phyloP scores from a whole-genome alignment of 2,329 filamentous ascomycete species.

The Alternaria gansuensis region DNA sequence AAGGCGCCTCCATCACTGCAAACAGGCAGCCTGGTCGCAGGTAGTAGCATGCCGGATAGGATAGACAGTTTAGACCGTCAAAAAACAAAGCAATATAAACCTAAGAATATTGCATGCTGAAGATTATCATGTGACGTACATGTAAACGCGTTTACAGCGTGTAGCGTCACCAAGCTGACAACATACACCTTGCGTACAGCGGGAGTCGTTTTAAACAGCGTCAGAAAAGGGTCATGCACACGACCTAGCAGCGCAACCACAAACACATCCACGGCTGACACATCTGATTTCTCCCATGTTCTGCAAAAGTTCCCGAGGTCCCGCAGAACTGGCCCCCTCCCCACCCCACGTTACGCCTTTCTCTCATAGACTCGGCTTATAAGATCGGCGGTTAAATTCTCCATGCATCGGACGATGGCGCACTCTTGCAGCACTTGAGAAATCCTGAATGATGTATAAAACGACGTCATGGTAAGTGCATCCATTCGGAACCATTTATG shows the following conservation, averaged over 20 bases:
- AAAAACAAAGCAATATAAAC: slow-evolving; percentile 18
- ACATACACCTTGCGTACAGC: not conserved
- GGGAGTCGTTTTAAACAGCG: not conserved
- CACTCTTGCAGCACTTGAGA: slow-evolving; percentile 5
- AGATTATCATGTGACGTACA: not conserved
- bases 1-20: slow-evolving; percentile 1
- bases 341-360: not conserved
- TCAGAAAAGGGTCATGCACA: not conserved
- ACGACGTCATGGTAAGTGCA: not conserved
- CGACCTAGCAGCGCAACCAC: not conserved
- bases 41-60: slow-evolving; percentile 8
- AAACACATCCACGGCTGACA: not conserved
- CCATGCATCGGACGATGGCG: slow-evolving; percentile 7
- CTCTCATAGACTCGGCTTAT: not conserved
- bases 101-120: slow-evolving; percentile 9
- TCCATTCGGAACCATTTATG: slow-evolving; percentile 11
- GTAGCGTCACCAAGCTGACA: not conserved
- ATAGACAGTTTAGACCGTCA: slow-evolving; percentile 16
- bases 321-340: not conserved
- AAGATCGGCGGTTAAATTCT: slow-evolving; percentile 1
- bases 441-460: not conserved
- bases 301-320: not conserved
- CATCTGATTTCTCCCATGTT: not conserved
- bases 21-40: not conserved
- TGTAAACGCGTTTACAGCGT: not conserved